These are phyloP conservation scores for Clonostachys rhizophaga DNA, from an alignment of 2,329 filamentous ascomycete species.

Conservation along the genomic window DNA sequence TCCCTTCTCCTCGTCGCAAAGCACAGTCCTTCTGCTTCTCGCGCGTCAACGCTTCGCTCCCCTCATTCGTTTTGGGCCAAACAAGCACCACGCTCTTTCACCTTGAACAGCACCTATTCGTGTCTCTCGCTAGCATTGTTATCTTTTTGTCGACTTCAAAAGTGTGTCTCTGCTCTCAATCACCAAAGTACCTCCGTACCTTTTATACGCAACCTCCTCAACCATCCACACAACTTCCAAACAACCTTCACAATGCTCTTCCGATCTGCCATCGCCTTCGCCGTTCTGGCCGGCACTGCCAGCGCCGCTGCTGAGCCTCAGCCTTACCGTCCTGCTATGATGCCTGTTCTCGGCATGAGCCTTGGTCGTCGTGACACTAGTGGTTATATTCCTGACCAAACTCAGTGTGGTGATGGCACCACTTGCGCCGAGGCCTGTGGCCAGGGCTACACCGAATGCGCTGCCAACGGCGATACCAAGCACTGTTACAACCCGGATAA, in stretches of 20 bases:
- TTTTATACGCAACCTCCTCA: background rate
- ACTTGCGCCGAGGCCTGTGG: slow-evolving; percentile 55
- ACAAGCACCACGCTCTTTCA: background rate
- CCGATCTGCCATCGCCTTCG: slow-evolving; percentile 20
- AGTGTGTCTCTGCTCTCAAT: background rate
- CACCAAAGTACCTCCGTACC: background rate
- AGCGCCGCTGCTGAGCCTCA: slow-evolving; percentile 19
- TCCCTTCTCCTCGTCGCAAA: slow-evolving; percentile 1
- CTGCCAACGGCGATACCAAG: slow-evolving; percentile 38
- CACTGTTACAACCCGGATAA: slow-evolving; percentile 54
- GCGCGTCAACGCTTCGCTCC: background rate
- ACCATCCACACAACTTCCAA: slow-evolving; percentile 7
- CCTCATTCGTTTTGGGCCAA: background rate
- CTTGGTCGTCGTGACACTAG: slow-evolving; percentile 35
- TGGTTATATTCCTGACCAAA: slow-evolving; percentile 44
- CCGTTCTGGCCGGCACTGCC: slow-evolving; percentile 26
- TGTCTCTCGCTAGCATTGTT: background rate
- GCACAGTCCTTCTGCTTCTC: no score
- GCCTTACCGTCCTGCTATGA: slow-evolving; percentile 30
- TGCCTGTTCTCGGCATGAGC: slow-evolving; percentile 29
- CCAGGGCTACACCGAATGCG: slow-evolving; percentile 40
- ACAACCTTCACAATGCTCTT: slow-evolving; percentile 24
- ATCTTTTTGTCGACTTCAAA: background rate
- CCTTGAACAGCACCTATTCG: background rate
- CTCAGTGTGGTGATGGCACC: slow-evolving; percentile 39